Base-by-base conservation (phyloP, 352 stramenopile species). In the Pythium angustatum region DNA sequence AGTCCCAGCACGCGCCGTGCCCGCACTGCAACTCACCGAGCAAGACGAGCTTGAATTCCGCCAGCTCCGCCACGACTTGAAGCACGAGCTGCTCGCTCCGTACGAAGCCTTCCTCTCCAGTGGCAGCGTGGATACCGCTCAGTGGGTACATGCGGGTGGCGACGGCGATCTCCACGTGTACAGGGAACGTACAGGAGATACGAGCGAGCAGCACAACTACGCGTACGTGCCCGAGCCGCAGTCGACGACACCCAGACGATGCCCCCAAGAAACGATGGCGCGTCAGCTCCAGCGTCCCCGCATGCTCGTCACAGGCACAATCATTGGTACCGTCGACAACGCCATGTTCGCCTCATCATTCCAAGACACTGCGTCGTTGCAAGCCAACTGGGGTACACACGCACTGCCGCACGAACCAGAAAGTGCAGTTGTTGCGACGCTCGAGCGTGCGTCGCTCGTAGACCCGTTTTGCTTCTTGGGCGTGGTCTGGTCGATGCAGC, bases 301-400 rank as follows among this genome's bases (percentile, higher is more conserved):
- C 2, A 17, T 80, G 30, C 19, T 83, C n/a, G 64, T 58, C 26
- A 72, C 57, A 5, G 76, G 75, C 2, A 68, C 64, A 4, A 41
- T 83, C 11, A 59, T 72, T 11, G 78, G 80, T 26, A 76, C 67
- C 7, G 36, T 89, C 24, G 76, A 87, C 12, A 78, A 89, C 48
- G 69, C 72, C 45, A 69, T 87, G 60, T 87, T 82, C 60, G 78
- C 75, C 27, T 57, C 68, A 17, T 76, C 73, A n/a, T 69, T 73
- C 44, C 68, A 81, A 38, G 75, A 85, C 58, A 77, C 76, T 30
- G 24, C 53, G 10, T 73, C 74, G 15, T 51, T 82, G n/a, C 74
- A 66, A 5, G 45, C 54, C 15, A 74, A 73, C 24, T 75, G 62
- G 26, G 40, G 61, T 30, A 76, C 75, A 57, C 41, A 79, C n/a